Conservation (phyloP, 805 yeast species). For the Metschnikowia cubensis region DNA sequence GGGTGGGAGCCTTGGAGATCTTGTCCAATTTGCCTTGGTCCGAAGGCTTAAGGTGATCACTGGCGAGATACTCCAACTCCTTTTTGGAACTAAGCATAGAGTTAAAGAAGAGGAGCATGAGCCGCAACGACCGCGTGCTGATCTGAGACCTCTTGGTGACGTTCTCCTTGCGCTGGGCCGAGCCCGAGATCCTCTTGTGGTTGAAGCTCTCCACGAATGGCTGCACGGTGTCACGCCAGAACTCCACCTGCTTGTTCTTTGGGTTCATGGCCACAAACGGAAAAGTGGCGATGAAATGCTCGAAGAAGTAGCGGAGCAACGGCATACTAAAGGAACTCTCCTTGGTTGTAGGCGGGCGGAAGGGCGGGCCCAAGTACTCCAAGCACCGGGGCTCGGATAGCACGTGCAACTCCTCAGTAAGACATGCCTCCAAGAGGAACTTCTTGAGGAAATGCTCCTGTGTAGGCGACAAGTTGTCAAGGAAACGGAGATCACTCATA, state of each 20-base stretch:
- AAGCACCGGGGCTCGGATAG: conserved; percentile 62
- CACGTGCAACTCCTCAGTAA: conserved; percentile 57
- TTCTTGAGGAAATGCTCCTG: conserved; percentile 89
- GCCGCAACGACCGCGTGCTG: conserved; percentile 55
- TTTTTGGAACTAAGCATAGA: conserved; percentile 64
- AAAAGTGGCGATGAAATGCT: conserved; percentile 58
- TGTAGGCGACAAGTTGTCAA: conserved; percentile 42
- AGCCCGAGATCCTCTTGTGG: conserved; percentile 62
- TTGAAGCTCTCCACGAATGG: conserved; percentile 78
- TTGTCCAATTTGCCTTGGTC: conserved; percentile 37
- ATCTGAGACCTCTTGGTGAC: conserved; percentile 59
- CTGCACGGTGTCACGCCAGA: conserved; percentile 81
- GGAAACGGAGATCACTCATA: conserved; percentile 6
- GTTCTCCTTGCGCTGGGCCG: conserved; percentile 72
- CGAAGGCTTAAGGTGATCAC: conserved; percentile 32
- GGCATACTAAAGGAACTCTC: conserved; percentile 49
- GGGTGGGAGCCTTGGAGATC: conserved; percentile 17
- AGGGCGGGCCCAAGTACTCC: conserved; percentile 75
- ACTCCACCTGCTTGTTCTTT: conserved; percentile 44
- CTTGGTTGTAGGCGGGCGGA: conserved; percentile 29
- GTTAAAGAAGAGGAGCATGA: conserved; percentile 65
- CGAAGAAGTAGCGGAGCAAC: conserved; percentile 60
- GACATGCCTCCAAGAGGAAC: conserved; percentile 61
- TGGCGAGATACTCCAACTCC: conserved; percentile 46
- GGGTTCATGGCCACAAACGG: conserved; percentile 63